Percentiles rank a stretch among this genome's conserved stretches.
These are phyloP conservation scores for Geosmithia morbida DNA, from an alignment of 2,329 filamentous ascomycete genomes.

Conservation along the genomic window DNA sequence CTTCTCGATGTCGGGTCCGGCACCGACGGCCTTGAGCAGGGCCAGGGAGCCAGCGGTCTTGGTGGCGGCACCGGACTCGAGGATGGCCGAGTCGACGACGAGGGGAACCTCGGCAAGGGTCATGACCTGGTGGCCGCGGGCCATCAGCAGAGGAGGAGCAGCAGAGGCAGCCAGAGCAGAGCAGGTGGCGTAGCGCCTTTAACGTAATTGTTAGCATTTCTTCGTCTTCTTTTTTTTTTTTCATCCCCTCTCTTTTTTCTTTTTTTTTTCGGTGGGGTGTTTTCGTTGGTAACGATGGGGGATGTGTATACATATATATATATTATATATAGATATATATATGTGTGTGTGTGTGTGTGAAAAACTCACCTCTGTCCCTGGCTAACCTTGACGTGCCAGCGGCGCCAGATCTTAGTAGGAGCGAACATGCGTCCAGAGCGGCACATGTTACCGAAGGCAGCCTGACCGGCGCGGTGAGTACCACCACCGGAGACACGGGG, in stretches of 20 bases:
- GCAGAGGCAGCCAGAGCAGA: constrained; percentile 95
- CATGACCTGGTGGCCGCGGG: constrained; percentile 91
- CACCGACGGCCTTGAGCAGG: constrained; percentile 84
- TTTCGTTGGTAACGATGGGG: too few relatives aligned
- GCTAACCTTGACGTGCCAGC: constrained; percentile 99
- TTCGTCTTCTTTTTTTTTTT: background rate
- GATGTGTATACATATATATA: too few relatives aligned
- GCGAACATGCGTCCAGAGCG: constrained; percentile 99
- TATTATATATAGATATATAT: too few relatives aligned
- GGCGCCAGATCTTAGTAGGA: constrained; percentile 99
- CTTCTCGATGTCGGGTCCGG: constrained; percentile 83
- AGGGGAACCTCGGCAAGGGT: constrained; percentile 92
- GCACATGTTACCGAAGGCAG: constrained; percentile 99
- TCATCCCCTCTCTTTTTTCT: background rate
- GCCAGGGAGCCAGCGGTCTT: constrained; percentile 81
- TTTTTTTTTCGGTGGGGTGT: too few relatives aligned
- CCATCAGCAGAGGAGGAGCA: constrained; percentile 84
- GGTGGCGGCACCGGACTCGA: constrained; percentile 63
- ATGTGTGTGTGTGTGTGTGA: too few relatives aligned
- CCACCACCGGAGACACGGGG: constrained; percentile 99
- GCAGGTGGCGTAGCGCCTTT: constrained; percentile 87
- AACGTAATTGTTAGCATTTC: constrained; percentile 1
- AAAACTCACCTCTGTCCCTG: constrained; percentile 78
- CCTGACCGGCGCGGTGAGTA: constrained; percentile 99
- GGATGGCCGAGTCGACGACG: constrained; percentile 82